Conservation (phyloP, 2,329 filamentous ascomycete genomes). For the Trichoderma brevicompactum region DNA sequence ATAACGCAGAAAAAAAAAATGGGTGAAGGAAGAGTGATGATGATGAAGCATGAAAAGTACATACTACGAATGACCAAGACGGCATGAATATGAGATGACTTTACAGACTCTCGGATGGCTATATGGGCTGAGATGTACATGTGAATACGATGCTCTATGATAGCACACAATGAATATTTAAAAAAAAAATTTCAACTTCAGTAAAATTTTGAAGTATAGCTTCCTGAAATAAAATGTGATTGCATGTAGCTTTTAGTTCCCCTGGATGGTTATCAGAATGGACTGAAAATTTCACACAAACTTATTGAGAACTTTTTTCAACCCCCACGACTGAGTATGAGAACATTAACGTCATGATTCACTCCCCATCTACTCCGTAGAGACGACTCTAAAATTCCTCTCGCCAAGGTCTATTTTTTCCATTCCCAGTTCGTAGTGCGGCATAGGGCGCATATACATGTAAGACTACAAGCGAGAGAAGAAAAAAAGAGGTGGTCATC, state of each 20-base stretch:
- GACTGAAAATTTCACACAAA: not conserved
- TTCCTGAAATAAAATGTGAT: not conserved
- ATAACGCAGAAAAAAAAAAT: not conserved
- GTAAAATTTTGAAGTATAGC: not conserved
- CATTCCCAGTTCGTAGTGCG: constrained; percentile 10
- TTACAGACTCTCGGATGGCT: not conserved
- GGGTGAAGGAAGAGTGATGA: not conserved
- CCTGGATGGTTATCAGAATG: not conserved
- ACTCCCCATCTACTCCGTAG: not conserved
- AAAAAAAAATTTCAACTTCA: too few species aligned
- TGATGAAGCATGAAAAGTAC: constrained; percentile 26
- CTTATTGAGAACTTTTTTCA: not conserved
- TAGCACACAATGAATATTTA: not conserved
- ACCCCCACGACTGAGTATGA: not conserved
- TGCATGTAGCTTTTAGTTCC: not conserved
- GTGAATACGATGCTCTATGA: not conserved
- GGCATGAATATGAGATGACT: constrained; percentile 13
- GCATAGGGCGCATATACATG: constrained; percentile 13
- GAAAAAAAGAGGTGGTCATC: constrained; percentile 12
- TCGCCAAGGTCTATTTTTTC: not conserved
- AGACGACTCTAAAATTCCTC: too few species aligned
- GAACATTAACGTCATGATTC: constrained; percentile 5
- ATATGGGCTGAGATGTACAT: not conserved
- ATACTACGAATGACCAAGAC: constrained; percentile 23
- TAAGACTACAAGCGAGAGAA: constrained; percentile 11